phyloP scores from a whole-genome alignment of 148 eudicot species.

The Pharnaceum exiguum region DNA sequence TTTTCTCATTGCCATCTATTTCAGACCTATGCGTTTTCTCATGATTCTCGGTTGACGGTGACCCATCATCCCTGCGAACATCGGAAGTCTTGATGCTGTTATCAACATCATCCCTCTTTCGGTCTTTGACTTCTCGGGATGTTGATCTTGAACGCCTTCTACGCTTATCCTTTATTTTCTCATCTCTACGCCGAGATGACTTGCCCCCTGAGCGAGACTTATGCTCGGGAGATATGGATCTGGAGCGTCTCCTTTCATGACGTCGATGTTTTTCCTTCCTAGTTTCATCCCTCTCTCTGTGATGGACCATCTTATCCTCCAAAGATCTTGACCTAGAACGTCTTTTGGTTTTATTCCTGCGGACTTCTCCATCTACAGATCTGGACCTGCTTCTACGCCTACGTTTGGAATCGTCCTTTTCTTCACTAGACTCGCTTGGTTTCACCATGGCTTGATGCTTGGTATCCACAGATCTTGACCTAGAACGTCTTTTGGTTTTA shows the following conservation, averaged over 20 bases:
- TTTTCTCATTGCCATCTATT: constrained; percentile 26
- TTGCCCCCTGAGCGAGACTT: constrained; percentile 34
- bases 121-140: constrained; percentile 33
- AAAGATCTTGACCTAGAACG: constrained; percentile 48
- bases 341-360: constrained; percentile 34
- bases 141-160: constrained; percentile 56
- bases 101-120: constrained; percentile 19
- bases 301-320: constrained; percentile 30
- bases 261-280: constrained; percentile 41
- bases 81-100: constrained; percentile 13
- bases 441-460: too few relatives aligned
- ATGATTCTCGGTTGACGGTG: constrained; percentile 10
- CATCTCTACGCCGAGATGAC: constrained; percentile 34
- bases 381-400: constrained; percentile 34
- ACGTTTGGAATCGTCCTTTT: constrained; percentile 11
- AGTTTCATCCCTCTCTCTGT: constrained; percentile 26
- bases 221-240: constrained; percentile 56
- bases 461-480: constrained; percentile 43
- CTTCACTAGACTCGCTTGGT: too few relatives aligned
- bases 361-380: constrained; percentile 38
- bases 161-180: constrained; percentile 33
- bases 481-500: constrained; percentile 45
- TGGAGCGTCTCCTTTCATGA: constrained; percentile 47
- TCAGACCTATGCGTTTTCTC: constrained; percentile 17
- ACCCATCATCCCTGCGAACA: constrained; percentile 24